A percentile compares a stretch with the other conserved stretches of the same genome.
These are phyloP conservation scores for Cryphonectria parasitica DNA, from an alignment of 2,329 filamentous ascomycete species.

Conservation along the genomic window DNA sequence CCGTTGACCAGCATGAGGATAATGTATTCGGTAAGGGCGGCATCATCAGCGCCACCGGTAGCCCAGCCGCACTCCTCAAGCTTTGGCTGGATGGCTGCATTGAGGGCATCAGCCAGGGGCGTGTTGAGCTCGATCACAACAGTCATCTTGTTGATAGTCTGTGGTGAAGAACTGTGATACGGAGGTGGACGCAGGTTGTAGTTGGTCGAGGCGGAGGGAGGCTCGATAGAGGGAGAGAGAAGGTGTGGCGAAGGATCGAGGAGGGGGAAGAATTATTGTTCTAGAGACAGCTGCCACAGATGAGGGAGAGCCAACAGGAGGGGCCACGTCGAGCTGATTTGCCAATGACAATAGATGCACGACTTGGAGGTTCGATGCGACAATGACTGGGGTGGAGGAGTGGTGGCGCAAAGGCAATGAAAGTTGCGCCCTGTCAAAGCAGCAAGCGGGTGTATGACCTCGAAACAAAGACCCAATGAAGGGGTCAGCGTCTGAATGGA, in stretches of 20 bases:
- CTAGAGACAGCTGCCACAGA: conserved; percentile 17
- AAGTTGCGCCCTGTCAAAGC: conserved; percentile 11
- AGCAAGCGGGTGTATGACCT: conserved; percentile 3
- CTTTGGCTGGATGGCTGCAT: conserved; percentile 83
- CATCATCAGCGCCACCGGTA: conserved; percentile 74
- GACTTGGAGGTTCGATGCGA: conserved; percentile 13
- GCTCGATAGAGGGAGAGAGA: conserved; percentile 3
- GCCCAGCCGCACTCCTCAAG: conserved; percentile 93
- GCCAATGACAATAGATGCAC: conserved; percentile 5
- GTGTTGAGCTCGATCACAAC: conserved; percentile 77
- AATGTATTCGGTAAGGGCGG: conserved; percentile 91
- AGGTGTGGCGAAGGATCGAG: too few relatives aligned
- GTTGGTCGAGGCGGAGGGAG: neutral
- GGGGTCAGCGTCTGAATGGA: neutral
- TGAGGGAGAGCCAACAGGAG: conserved; percentile 3
- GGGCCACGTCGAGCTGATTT: neutral
- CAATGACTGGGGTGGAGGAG: conserved; percentile 15
- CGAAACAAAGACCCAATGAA: conserved; percentile 14
- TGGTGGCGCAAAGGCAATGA: conserved; percentile 6
- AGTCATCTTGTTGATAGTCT: conserved; percentile 61
- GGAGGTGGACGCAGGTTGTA: neutral
- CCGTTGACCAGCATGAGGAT: conserved; percentile 96
- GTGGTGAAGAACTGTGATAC: neutral
- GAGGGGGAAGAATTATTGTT: neutral
- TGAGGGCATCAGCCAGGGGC: conserved; percentile 83